Percentiles rank a stretch among this genome's conserved stretches.
Conservation (phyloP, 2,329 filamentous ascomycete genomes). For the Alternaria metachromatica region DNA sequence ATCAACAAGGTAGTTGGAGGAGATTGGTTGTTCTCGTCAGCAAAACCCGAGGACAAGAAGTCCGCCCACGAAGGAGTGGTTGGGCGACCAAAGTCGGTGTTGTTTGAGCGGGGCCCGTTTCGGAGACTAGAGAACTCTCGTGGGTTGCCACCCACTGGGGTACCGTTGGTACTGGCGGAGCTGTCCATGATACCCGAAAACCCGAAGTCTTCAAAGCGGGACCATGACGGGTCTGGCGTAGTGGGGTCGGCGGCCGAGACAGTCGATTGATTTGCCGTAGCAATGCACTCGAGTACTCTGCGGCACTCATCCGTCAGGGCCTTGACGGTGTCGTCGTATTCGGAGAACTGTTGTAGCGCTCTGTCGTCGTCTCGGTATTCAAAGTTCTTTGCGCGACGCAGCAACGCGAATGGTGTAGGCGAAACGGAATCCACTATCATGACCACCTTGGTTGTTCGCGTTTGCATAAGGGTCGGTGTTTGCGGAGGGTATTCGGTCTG, state of each 20-base stretch:
- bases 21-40: slow-evolving; percentile 73
- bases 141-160: slow-evolving; percentile 23
- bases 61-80: slow-evolving; percentile 99
- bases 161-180: slow-evolving; percentile 50
- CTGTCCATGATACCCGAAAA: slow-evolving; percentile 80
- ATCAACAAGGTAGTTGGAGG: slow-evolving; percentile 73
- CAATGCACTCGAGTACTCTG: slow-evolving; percentile 87
- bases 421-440: slow-evolving; percentile 98
- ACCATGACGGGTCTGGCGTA: slow-evolving; percentile 83
- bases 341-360: slow-evolving; percentile 83
- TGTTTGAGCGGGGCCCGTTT: slow-evolving; percentile 70
- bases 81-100: slow-evolving; percentile 74
- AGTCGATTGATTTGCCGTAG: slow-evolving; percentile 82
- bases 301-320: slow-evolving; percentile 93
- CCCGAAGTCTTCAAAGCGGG: slow-evolving; percentile 92
- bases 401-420: slow-evolving; percentile 87
- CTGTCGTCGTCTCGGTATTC: slow-evolving; percentile 89
- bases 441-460: slow-evolving; percentile 83
- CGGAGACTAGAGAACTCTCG: slow-evolving; percentile 81
- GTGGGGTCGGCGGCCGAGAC: slow-evolving; percentile 65
- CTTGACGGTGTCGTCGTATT: slow-evolving; percentile 85
- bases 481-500: slow-evolving; percentile 95
- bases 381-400: slow-evolving; percentile 92
- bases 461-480: slow-evolving; percentile 75
- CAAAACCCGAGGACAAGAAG: slow-evolving; percentile 92